Evolutionary conservation across 2,329 filamentous ascomycete genomes (phyloP).

Genomic region (Chaetomiaceae sp.): DNA sequence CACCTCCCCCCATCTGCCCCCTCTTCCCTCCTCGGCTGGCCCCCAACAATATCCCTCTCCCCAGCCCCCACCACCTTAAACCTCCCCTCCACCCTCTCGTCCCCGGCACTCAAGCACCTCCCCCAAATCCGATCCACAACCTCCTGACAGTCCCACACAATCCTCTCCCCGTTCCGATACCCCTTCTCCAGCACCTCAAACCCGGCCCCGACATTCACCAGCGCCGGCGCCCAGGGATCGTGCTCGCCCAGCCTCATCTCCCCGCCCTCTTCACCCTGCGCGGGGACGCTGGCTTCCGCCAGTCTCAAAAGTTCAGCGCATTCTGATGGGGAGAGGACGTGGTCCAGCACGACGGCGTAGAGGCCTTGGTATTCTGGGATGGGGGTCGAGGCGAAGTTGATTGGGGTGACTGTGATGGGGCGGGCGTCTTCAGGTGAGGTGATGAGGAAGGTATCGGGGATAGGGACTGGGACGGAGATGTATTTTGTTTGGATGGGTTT

Average conservation of each 20-base stretch:
- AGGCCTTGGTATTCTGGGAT: slow-evolving; percentile 50
- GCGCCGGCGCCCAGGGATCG: slow-evolving; percentile 60
- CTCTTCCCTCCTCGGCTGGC: too few relatives aligned
- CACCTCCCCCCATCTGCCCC: slow-evolving; percentile 31
- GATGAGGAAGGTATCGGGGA: slow-evolving; percentile 46
- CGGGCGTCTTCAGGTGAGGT: slow-evolving; percentile 37
- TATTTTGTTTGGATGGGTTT: slow-evolving; percentile 31
- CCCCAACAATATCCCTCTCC: slow-evolving; percentile 14
- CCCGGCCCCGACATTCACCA: slow-evolving; percentile 63
- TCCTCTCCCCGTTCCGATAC: slow-evolving; percentile 67
- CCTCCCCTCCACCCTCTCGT: slow-evolving; percentile 33
- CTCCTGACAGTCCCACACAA: slow-evolving; percentile 66
- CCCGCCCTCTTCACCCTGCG: slow-evolving; percentile 23
- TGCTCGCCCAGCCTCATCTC: neutral
- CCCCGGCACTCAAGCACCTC: slow-evolving; percentile 44
- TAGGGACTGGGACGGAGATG: slow-evolving; percentile 30
- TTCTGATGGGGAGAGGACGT: slow-evolving; percentile 59
- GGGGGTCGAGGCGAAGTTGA: slow-evolving; percentile 50
- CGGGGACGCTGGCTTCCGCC: slow-evolving; percentile 50
- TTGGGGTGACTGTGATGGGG: slow-evolving; percentile 42
- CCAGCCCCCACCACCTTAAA: slow-evolving; percentile 32
- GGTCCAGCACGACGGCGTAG: slow-evolving; percentile 61
- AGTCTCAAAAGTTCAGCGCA: slow-evolving; percentile 52
- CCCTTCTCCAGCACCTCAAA: slow-evolving; percentile 53
- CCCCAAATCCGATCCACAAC: slow-evolving; percentile 60